Evolutionary conservation across 352 stramenopile species (phyloP).

Genomic region (Phytophthora parvispora): DNA sequence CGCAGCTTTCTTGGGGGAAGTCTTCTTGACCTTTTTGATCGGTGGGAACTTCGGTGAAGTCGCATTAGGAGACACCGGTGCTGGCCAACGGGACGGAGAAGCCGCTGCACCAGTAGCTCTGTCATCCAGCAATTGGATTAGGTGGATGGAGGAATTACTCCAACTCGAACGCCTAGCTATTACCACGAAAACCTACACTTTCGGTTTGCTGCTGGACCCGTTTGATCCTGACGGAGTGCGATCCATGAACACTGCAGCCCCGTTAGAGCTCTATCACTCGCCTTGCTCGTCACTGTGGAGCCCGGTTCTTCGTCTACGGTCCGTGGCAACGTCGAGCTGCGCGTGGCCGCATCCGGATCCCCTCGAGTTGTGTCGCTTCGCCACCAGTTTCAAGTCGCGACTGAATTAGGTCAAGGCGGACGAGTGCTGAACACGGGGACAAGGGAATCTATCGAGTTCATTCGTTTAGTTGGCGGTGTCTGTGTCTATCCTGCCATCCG

Average conservation of each 20-base stretch:
- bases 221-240: constrained; percentile 8
- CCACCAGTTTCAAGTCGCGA: constrained; percentile 14
- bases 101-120: neutral
- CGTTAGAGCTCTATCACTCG: no score
- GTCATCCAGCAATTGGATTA: no score
- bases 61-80: constrained; percentile 4
- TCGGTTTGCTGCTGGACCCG: constrained; percentile 19
- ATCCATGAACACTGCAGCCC: constrained; percentile 17
- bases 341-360: constrained; percentile 24
- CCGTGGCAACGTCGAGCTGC: constrained; percentile 1
- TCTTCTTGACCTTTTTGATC: constrained; percentile 33
- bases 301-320: constrained; percentile 11
- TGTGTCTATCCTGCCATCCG: neutral
- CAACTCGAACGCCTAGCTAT: neutral
- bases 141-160: no score
- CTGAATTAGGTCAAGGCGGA: constrained; percentile 20
- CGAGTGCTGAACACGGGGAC: no score
- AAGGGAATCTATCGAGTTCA: neutral
- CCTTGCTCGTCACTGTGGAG: neutral
- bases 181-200: constrained; percentile 11
- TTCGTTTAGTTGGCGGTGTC: neutral
- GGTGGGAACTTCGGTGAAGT: constrained; percentile 26
- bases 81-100: constrained; percentile 17
- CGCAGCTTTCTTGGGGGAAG: constrained; percentile 19
- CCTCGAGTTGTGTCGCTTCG: constrained; percentile 21